A percentile compares a stretch with the other conserved stretches of the same genome.
These are phyloP conservation scores for Nakazawaea molendinolei DNA, from an alignment of 805 yeast genomes.

Conservation along the genomic window DNA sequence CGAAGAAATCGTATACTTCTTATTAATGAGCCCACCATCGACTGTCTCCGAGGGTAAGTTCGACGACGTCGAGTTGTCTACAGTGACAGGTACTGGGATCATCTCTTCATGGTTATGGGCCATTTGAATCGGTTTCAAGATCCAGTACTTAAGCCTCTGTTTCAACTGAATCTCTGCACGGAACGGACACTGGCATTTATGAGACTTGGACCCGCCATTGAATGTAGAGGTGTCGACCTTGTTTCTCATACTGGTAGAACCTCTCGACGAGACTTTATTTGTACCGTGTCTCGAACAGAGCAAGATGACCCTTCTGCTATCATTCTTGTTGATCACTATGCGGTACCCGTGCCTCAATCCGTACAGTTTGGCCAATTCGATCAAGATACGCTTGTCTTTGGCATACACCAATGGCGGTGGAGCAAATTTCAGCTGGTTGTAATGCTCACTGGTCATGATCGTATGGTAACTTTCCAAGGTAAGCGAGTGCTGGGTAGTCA, in stretches of 20 bases:
- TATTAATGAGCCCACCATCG: conserved; percentile 2
- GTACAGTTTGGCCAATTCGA: conserved; percentile 19
- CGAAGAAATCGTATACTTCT: conserved; percentile 2
- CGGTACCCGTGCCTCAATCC: conserved; percentile 19
- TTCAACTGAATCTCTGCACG: conserved; percentile 21
- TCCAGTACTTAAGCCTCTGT: conserved; percentile 19
- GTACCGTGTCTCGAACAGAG: conserved; percentile 17
- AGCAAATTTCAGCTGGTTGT: conserved; percentile 5
- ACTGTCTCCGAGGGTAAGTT: conserved; percentile 1
- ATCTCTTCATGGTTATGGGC: conserved; percentile 17
- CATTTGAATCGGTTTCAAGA: conserved; percentile 18
- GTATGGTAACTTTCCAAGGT: conserved; percentile 10
- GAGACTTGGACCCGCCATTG: neutral
- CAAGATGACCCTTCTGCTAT: conserved; percentile 19
- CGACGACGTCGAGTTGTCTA: conserved; percentile 17
- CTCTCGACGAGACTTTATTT: conserved; percentile 1
- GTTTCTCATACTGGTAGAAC: neutral
- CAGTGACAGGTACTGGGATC: conserved; percentile 5
- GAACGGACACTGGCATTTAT: conserved; percentile 17
- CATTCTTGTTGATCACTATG: conserved; percentile 20
- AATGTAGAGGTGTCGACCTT: neutral
- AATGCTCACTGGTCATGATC: conserved; percentile 3
- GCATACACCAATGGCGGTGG: conserved; percentile 19
- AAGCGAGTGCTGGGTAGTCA: conserved; percentile 12
- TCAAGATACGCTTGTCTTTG: conserved; percentile 16